Evolutionary conservation across 1,284 basidiomycete genomes (phyloP).

Genomic region (Ceratobasidium sp.): DNA sequence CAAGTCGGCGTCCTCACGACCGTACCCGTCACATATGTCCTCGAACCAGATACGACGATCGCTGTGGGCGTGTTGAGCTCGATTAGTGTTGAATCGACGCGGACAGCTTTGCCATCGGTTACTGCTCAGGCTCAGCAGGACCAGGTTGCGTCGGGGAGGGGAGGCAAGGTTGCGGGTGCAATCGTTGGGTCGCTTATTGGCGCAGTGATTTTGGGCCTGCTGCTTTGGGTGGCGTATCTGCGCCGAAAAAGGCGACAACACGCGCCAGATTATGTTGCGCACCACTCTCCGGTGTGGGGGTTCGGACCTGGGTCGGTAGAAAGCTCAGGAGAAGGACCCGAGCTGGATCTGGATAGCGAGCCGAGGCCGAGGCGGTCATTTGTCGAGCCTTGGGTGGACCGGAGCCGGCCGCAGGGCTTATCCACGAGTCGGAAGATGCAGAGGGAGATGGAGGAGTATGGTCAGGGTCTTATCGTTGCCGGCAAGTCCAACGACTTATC

Average conservation of each 20-base stretch:
- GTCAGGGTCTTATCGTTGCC: background rate
- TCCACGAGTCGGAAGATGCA: constrained; percentile 24
- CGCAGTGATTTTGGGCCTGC: background rate
- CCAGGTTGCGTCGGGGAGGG: background rate
- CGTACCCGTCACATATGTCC: constrained; percentile 28
- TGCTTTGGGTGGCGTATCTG: background rate
- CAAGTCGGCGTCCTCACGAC: constrained; percentile 27
- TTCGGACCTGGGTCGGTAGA: background rate
- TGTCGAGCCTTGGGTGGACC: constrained; percentile 34
- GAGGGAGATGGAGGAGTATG: constrained; percentile 7
- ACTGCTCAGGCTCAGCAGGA: background rate
- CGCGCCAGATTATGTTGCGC: constrained; percentile 13
- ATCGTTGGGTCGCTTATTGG: constrained; percentile 23
- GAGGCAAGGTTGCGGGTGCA: background rate
- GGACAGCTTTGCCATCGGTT: constrained; percentile 5
- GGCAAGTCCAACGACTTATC: background rate
- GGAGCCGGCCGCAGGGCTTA: background rate
- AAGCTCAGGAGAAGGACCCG: background rate
- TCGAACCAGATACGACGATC: constrained; percentile 20
- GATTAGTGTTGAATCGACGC: constrained; percentile 13
- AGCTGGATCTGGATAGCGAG: constrained; percentile 25
- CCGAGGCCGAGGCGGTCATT: background rate
- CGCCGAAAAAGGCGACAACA: background rate
- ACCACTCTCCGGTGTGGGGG: constrained; percentile 7
- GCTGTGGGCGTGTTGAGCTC: constrained; percentile 13